Evolutionary conservation across 2,329 filamentous ascomycete species (phyloP), one percentile per base, ranked within the genome.

Genomic region (Hymenoscyphus fructigenus): DNA sequence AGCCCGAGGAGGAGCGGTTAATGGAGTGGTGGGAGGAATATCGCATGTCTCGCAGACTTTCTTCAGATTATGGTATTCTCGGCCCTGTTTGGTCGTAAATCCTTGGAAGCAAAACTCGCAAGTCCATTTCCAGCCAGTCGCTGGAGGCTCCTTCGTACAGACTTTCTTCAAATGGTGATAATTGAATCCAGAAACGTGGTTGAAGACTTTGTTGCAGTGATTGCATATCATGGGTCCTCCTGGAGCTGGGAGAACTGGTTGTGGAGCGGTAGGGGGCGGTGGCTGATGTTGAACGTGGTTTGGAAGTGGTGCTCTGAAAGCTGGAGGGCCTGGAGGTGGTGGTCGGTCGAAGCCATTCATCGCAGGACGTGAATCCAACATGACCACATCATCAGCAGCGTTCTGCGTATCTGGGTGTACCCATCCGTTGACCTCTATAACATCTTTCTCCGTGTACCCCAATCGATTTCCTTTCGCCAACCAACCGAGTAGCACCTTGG

Each of bases 401-500:
- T 63, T 63, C 36, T 68, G 68, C 0, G 67, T 50, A 20, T 53
- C 47, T 53, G 47, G 47, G 20, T 53, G 47, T 14, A 73, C 71
- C 10, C 62, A 65, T 34, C 74, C 72, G 56, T 71, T 68, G 6
- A 66, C 66, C 6, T 73, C 68, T 15, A 74, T 44, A 9, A 71
- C 68, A 61, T 75, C 73, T 9, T 74, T 70, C 9, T 60, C n/a
- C 23, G 61, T 67, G 36, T 69, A 75, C 2, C 74, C 74, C n/a
- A 75, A 65, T 57, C 74, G 61, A 20, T 69, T 64, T 7, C 62
- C 70, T 44, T 67, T 58, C 41, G 71, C 71, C 14, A 75, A 62
- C 71, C 70, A 73, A 36, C 59, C 63, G 29, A 74, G 67, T 1
- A 75, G 62, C 9, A 67, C 59, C 57, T 65, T 69, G 0, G 68